Evolutionary conservation across 1,284 basidiomycete genomes (phyloP).

Genomic region (Phellopilus nigrolimitatus): DNA sequence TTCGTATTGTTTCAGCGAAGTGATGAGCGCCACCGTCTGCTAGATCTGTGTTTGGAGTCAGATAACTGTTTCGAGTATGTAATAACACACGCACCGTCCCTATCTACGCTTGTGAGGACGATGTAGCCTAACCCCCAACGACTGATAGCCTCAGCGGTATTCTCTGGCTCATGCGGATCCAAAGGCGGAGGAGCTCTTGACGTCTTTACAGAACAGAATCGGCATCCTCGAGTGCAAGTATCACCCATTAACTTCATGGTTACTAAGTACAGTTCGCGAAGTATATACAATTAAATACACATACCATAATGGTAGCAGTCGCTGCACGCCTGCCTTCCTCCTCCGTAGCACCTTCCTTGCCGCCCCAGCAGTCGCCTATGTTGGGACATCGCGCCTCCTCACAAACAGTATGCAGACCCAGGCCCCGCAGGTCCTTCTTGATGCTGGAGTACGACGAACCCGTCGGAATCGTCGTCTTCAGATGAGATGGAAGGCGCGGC

Average conservation of each 20-base stretch:
- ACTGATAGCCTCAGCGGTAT: conserved; percentile 97
- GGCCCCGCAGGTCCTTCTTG: conserved; percentile 91
- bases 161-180: conserved; percentile 96
- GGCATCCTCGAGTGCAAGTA: conserved; percentile 95
- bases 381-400: conserved; percentile 99
- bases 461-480: conserved; percentile 93
- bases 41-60: conserved; percentile 55
- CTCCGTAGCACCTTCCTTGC: conserved; percentile 69
- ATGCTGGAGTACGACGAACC: conserved; percentile 88
- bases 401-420: conserved; percentile 93
- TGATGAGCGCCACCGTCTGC: conserved; percentile 90
- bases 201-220: conserved; percentile 98
- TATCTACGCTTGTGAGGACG: conserved; percentile 93
- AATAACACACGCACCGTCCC: conserved; percentile 68
- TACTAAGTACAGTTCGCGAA: conserved; percentile 31
- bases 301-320: conserved; percentile 98
- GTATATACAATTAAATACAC: conserved; percentile 23
- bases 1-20: conserved; percentile 91
- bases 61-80: conserved; percentile 3
- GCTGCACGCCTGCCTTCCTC: conserved; percentile 78
- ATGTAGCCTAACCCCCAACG: conserved; percentile 99
- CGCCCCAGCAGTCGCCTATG: conserved; percentile 99
- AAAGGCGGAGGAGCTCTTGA: conserved; percentile 84
- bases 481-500: conserved; percentile 84
- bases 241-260: conserved; percentile 93